phyloP scores from a whole-genome alignment of 257 asterid species.

The Nicotiana knightiana region DNA sequence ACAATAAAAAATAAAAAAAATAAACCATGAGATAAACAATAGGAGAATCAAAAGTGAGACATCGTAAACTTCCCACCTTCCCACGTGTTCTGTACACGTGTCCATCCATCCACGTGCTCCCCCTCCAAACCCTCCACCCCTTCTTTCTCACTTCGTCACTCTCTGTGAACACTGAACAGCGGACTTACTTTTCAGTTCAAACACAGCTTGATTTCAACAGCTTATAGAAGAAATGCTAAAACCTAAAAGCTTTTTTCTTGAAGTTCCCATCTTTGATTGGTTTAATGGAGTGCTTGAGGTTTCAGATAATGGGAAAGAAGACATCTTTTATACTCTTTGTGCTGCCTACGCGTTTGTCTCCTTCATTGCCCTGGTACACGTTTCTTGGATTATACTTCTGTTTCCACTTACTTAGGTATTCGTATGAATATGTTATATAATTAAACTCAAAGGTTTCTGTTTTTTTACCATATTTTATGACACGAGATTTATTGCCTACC shows the following conservation, averaged over 20 bases:
- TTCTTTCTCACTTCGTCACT: not conserved
- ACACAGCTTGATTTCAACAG: not conserved
- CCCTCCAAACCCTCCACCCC: not conserved
- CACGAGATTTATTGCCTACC: not conserved
- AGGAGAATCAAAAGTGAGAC: too few relatives aligned
- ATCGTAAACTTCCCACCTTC: not conserved
- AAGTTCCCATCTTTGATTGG: conserved; percentile 11
- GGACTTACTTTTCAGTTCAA: not conserved
- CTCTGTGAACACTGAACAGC: not conserved
- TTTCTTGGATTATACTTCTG: not conserved
- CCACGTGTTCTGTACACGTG: not conserved
- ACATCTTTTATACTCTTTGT: conserved; percentile 24
- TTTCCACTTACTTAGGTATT: too few relatives aligned
- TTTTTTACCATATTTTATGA: not conserved
- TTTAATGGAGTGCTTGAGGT: conserved; percentile 9
- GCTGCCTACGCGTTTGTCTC: conserved; percentile 28
- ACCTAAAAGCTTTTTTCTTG: not conserved
- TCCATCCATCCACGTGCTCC: not conserved
- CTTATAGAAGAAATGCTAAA: not conserved
- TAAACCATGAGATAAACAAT: too few relatives aligned
- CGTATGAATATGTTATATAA: not conserved
- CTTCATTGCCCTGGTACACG: conserved; percentile 24
- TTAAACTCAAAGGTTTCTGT: not conserved
- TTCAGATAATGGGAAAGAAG: conserved; percentile 10
- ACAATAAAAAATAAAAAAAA: too few relatives aligned